These are phyloP conservation scores for Geotrichum restrictum DNA, from an alignment of 1,139 yeast species.

Conservation along the genomic window DNA sequence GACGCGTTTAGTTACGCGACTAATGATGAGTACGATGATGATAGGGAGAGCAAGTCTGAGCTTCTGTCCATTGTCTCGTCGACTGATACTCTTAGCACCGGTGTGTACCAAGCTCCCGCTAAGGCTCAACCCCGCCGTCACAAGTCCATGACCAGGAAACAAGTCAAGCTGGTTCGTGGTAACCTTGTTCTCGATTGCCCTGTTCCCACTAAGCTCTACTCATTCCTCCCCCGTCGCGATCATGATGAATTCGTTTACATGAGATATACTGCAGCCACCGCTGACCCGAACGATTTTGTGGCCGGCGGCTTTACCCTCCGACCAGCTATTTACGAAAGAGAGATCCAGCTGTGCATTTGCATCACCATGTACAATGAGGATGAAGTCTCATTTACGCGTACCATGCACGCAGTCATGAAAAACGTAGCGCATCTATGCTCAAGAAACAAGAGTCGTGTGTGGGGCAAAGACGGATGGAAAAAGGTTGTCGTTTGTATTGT, in stretches of 20 bases:
- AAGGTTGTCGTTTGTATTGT: slow-evolving; percentile 70
- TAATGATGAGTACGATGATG: slow-evolving; percentile 13
- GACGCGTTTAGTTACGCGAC: slow-evolving; percentile 15
- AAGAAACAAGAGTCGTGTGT: slow-evolving; percentile 36
- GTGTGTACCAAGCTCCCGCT: slow-evolving; percentile 39
- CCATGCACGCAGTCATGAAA: slow-evolving; percentile 72
- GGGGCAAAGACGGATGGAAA: slow-evolving; percentile 84
- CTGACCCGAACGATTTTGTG: slow-evolving; percentile 64
- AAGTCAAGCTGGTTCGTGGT: slow-evolving; percentile 68
- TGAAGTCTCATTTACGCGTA: slow-evolving; percentile 65
- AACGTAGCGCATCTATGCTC: slow-evolving; percentile 55
- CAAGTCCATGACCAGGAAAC: slow-evolving; percentile 53
- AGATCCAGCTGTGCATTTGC: slow-evolving; percentile 69
- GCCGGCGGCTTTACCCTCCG: slow-evolving; percentile 59
- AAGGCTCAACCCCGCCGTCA: slow-evolving; percentile 59
- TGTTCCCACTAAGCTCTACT: slow-evolving; percentile 78
- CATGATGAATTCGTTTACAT: slow-evolving; percentile 79
- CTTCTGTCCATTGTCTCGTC: slow-evolving; percentile 25
- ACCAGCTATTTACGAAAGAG: slow-evolving; percentile 61
- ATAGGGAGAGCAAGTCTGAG: slow-evolving; percentile 32
- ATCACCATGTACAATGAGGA: slow-evolving; percentile 81
- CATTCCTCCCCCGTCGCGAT: slow-evolving; percentile 75
- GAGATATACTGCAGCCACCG: slow-evolving; percentile 79
- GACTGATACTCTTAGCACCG: slow-evolving; percentile 31
- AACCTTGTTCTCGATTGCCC: slow-evolving; percentile 88